Evolutionary conservation across 2,329 filamentous ascomycete genomes (phyloP), one percentile per base, ranked within the genome.

Genomic region (Graphilbum fragrans): DNA sequence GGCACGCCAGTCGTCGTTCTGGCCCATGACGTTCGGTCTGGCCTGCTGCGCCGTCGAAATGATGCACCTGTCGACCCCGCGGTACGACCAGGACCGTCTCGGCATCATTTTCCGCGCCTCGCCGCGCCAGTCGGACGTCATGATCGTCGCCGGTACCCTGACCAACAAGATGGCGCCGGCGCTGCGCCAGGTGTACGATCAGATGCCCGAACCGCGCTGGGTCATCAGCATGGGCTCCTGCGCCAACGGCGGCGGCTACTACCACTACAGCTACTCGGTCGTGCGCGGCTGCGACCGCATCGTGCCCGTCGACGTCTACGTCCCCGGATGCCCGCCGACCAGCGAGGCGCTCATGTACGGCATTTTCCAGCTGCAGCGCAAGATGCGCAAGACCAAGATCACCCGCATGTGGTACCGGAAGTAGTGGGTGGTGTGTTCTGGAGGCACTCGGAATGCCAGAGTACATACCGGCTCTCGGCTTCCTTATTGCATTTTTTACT

Each of bases 81-180:
- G 86, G 29, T 92, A 93, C 74, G 86, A 93, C 56, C 84, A 92
- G 58, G 86, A 93, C 64, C 77, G 86, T 29, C 70, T 90, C 45
- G 86, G 86, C 49, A 92, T 93, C 58, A 92, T 93, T 59, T 93
- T 92, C 74, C 80, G 86, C 52, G 86, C 85, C 44, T 90, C 84
- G 14, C 86, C 86, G 2, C 80, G 86, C 49, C 86, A 93, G 62
- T 84, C 85, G 46, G 86, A 94, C 61, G 82, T 93, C 50, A 92
- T 94, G 86, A 92, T 94, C 54, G 86, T 94, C 19, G 86, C 87
- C 21, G 87, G 87, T 45, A 94, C 87, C 23, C 74, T 94, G 47
- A 93, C 86, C 52, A 94, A 94, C 72, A 94, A 94, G 70, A 94
- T 94, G 87, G 86, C 86, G 1, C 86, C 87, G 2, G 87, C 87